A percentile compares a stretch with the other conserved stretches of the same genome.
These are phyloP conservation scores for Dendrothele bispora DNA, from an alignment of 768 basidiomycete species.

Conservation along the genomic window DNA sequence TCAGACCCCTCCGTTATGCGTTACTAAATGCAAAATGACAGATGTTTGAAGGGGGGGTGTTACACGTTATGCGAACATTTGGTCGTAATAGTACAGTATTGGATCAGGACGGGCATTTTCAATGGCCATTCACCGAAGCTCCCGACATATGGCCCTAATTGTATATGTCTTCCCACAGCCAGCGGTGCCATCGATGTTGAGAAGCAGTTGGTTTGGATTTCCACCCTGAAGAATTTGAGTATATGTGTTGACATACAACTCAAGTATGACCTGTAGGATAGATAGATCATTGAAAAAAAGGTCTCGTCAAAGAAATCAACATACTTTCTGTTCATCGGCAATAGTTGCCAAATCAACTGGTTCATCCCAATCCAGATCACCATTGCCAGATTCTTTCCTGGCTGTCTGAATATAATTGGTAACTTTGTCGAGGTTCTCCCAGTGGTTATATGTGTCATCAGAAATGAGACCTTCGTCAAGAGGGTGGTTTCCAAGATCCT, in stretches of 20 bases:
- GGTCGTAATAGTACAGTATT: too few relatives aligned
- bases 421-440: constrained; percentile 5
- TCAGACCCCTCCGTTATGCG: too few relatives aligned
- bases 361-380: background rate
- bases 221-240: background rate
- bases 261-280: too few relatives aligned
- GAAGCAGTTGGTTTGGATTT: background rate
- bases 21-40: too few relatives aligned
- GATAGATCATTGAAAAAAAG: too few relatives aligned
- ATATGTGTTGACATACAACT: background rate
- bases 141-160: constrained; percentile 4
- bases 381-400: background rate
- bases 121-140: background rate
- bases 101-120: background rate
- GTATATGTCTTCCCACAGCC: constrained; percentile 6
- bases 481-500: constrained; percentile 9
- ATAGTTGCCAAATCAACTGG: background rate
- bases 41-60: too few relatives aligned
- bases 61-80: too few relatives aligned
- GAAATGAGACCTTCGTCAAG: constrained; percentile 11
- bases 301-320: too few relatives aligned
- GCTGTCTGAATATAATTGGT: too few relatives aligned
- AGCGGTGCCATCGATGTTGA: constrained; percentile 6
- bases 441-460: constrained; percentile 3
- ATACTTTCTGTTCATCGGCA: constrained; percentile 1